Evolutionary conservation across 2,329 filamentous ascomycete genomes (phyloP).

Genomic region (Sodiomyces alkalinus): DNA sequence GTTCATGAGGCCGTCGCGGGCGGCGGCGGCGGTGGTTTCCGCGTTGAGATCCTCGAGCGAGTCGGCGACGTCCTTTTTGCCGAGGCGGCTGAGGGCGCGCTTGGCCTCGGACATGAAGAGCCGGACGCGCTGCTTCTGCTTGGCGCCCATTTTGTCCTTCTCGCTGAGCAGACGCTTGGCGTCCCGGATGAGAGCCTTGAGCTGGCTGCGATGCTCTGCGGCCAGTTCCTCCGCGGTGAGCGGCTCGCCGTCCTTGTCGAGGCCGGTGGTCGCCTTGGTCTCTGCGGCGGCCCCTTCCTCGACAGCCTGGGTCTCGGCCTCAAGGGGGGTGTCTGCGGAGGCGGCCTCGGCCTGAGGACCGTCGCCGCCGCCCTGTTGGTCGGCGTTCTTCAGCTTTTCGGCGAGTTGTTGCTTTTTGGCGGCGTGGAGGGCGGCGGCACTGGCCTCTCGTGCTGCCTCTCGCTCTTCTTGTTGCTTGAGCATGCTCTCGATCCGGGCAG

Average conservation of each 20-base stretch:
- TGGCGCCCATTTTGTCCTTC: slow-evolving; percentile 40
- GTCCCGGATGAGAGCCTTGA: slow-evolving; percentile 37
- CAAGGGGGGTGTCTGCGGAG: slow-evolving; percentile 5
- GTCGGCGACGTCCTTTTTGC: slow-evolving; percentile 16
- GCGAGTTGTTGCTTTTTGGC: slow-evolving; percentile 1
- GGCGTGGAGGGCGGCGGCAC: slow-evolving; percentile 13
- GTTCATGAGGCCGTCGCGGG: slow-evolving; percentile 30
- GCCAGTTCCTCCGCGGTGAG: slow-evolving; percentile 13
- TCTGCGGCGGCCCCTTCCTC: slow-evolving; percentile 12
- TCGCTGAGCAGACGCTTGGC: slow-evolving; percentile 46
- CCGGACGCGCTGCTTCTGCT: slow-evolving; percentile 62
- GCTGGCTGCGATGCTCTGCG: slow-evolving; percentile 17
- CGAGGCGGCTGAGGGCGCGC: slow-evolving; percentile 42
- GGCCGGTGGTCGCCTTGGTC: slow-evolving; percentile 3
- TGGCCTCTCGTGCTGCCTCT: slow-evolving; percentile 13
- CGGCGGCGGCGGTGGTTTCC: slow-evolving; percentile 9
- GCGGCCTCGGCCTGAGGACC: background rate
- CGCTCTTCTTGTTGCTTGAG: slow-evolving; percentile 12
- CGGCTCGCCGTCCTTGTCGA: slow-evolving; percentile 12
- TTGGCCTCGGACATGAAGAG: slow-evolving; percentile 53
- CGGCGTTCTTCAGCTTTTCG: slow-evolving; percentile 2
- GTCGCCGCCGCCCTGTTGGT: background rate
- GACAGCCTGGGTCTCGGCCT: slow-evolving; percentile 12
- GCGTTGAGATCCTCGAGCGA: slow-evolving; percentile 27
- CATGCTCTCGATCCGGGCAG: slow-evolving; percentile 3